phyloP scores from a whole-genome alignment of 1,139 yeast species.

The Suhomyces panamericanus region DNA sequence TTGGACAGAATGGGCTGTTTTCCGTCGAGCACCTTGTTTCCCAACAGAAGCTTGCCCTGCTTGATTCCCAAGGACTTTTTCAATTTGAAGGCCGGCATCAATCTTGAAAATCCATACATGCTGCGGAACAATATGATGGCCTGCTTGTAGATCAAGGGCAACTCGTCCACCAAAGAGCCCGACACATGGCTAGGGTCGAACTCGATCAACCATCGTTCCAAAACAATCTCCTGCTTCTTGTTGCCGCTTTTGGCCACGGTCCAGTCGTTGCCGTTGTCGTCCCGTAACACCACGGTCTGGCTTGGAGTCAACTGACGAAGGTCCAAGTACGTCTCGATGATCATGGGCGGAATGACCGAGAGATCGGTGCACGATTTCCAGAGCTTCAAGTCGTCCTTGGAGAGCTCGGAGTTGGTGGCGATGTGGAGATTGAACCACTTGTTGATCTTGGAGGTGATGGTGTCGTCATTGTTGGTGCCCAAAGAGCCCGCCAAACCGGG shows the following conservation, averaged over 20 bases:
- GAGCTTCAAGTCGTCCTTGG: conserved; percentile 55
- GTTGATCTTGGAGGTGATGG: conserved; percentile 32
- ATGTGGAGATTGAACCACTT: conserved; percentile 73
- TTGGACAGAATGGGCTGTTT: conserved; percentile 73
- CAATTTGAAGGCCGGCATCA: conserved; percentile 72
- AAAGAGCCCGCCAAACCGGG: conserved; percentile 2
- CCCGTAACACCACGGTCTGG: conserved; percentile 60
- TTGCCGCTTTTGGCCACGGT: conserved; percentile 51
- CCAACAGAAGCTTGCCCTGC: conserved; percentile 37
- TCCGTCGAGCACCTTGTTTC: conserved; percentile 73
- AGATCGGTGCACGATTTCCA: conserved; percentile 56
- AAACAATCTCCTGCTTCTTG: conserved; percentile 74
- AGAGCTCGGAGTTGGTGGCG: conserved; percentile 40
- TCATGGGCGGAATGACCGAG: conserved; percentile 65
- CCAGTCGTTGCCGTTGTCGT: conserved; percentile 53
- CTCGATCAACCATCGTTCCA: conserved; percentile 91
- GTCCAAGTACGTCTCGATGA: conserved; percentile 82
- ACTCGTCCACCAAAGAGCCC: conserved; percentile 44
- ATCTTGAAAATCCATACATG: conserved; percentile 61
- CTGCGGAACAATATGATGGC: conserved; percentile 74
- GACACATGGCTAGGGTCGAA: conserved; percentile 48
- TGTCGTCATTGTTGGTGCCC: conserved; percentile 6
- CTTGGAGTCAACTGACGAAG: conserved; percentile 58
- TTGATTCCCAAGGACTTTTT: conserved; percentile 30
- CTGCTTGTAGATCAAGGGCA: conserved; percentile 72